Evolutionary conservation across 805 yeast genomes (phyloP), one percentile per base, ranked within the genome.

Genomic region (Metschnikowia amazonensis): DNA sequence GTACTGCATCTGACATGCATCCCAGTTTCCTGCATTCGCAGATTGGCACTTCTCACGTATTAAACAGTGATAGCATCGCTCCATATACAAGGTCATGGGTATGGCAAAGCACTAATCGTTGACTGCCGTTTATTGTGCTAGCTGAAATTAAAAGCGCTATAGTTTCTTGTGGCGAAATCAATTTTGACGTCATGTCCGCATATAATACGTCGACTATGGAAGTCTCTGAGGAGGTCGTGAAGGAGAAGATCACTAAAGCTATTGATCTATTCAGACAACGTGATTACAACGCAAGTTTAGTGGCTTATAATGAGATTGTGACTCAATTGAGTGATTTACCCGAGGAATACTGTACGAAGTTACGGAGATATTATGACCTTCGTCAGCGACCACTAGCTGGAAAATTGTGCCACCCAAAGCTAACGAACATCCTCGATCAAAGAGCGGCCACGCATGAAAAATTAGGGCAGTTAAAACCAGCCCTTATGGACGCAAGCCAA

Each of bases 381-480:
- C 43, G 50, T 8, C 58, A 49, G 23, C 42, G 31, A 7, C 74
- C 75, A 3, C 35, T 62, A 2, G 44, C 59, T 13, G 70, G 72
- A 7, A 56, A 60, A 5, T 29, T 53, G 5, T 55, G 60, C 7
- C 76, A 71, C 47, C 76, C 76, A 1, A 63, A 63, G 49, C 45
- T 71, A 5, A 58, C 65, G 1, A 53, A 65, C 1, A 46, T 69
- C 5, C 53, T 69, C 9, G 82, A 78, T 49, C 74, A 69, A 45
- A 54, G 80, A 16, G 77, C 81, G 1, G 82, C 82, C 2, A 67
- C 78, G 1, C 66, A 59, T 54, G 76, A 75, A 47, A 76, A 74
- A 48, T 48, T 76, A 42, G 55, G 62, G 13, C 40, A 59, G 3
- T 56, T 53, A 0, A 49, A 52, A 8, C 23, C 27, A 24, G 76